Evolutionary conservation across 441 rosid genomes (phyloP).

Genomic region (Populus tomentosa): DNA sequence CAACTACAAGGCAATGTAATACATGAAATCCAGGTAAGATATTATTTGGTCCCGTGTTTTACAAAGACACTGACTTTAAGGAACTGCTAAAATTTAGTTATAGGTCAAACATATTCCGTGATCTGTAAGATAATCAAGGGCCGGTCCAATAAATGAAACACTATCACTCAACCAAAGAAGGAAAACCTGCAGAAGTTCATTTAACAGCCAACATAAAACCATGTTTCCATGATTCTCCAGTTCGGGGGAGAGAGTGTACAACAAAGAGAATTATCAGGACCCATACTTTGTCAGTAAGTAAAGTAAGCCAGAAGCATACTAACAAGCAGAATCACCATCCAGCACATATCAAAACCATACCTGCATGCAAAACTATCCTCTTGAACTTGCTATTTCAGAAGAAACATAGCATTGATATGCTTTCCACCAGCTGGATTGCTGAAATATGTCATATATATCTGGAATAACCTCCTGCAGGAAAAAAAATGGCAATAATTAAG

Average conservation of each 20-base stretch:
- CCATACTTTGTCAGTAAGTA: too few species aligned
- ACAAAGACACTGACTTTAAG: too few species aligned
- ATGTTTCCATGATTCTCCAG: too few species aligned
- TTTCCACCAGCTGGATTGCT: slow-evolving; percentile 82
- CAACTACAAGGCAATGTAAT: too few species aligned
- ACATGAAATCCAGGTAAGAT: too few species aligned
- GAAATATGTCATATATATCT: slow-evolving; percentile 53
- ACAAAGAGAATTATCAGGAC: too few species aligned
- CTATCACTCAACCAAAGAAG: not conserved
- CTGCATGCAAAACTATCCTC: slow-evolving; percentile 78
- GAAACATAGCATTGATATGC: slow-evolving; percentile 63
- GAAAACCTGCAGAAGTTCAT: too few species aligned
- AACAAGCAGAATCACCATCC: not conserved
- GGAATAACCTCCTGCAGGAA: slow-evolving; percentile 77
- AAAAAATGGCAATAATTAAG: not conserved
- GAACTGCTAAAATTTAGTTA: not conserved
- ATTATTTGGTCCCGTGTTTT: too few species aligned
- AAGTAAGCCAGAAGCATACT: too few species aligned
- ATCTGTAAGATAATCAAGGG: not conserved
- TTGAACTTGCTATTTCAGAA: slow-evolving; percentile 32
- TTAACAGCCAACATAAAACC: too few species aligned
- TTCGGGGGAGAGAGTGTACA: too few species aligned
- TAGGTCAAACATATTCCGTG: not conserved
- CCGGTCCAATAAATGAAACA: not conserved
- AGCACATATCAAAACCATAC: slow-evolving; percentile 25